Conservation (phyloP, 176 grass and related monocot genomes). For the Thinopyrum elongatum region DNA sequence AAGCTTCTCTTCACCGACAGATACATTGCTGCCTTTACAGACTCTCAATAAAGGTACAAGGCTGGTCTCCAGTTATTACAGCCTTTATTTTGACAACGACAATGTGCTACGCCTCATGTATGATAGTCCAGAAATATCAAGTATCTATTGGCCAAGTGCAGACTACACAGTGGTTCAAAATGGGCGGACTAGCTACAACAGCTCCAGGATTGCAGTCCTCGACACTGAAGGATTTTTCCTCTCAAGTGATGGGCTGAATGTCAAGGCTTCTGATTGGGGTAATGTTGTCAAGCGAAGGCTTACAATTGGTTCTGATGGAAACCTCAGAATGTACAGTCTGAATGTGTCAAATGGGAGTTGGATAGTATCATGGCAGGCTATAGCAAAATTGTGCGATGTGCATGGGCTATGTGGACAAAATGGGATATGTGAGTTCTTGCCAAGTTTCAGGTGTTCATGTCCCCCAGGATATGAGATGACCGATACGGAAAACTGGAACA, state of each 20-base stretch:
- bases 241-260: conserved; percentile 48
- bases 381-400: conserved; percentile 35
- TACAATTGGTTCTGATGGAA: conserved; percentile 55
- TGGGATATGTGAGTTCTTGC: conserved; percentile 47
- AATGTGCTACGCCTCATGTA: conserved; percentile 72
- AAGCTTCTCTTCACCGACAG: conserved; percentile 67
- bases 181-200: conserved; percentile 57
- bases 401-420: conserved; percentile 67
- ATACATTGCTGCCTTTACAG: conserved; percentile 59
- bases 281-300: conserved; percentile 43
- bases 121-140: conserved; percentile 51
- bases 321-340: conserved; percentile 56
- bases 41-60: conserved; percentile 43
- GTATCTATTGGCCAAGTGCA: conserved; percentile 64
- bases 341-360: conserved; percentile 28
- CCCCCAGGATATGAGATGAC: conserved; percentile 48
- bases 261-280: conserved; percentile 53
- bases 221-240: conserved; percentile 53
- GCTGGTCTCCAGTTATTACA: conserved; percentile 54
- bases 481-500: conserved; percentile 44
- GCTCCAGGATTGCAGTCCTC: conserved; percentile 48
- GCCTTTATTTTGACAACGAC: conserved; percentile 63
- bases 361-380: conserved; percentile 49
- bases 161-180: background rate
- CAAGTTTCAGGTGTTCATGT: conserved; percentile 38